A percentile compares a stretch with the other conserved stretches of the same genome.
These are phyloP conservation scores for Penicillium thymicola DNA, from an alignment of 2,329 filamentous ascomycete species.

Conservation along the genomic window DNA sequence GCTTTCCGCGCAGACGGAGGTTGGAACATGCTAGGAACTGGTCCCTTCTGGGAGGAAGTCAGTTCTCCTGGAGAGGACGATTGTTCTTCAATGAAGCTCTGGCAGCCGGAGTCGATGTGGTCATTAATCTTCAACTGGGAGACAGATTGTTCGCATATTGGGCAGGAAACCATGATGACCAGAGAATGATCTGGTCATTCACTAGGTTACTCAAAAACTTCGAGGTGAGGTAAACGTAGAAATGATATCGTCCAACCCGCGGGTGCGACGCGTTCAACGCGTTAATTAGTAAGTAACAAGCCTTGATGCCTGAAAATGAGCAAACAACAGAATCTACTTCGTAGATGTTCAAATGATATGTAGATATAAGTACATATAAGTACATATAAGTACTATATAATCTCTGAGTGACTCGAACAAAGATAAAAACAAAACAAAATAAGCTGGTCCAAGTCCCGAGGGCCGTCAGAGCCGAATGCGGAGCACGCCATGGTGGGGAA, in stretches of 20 bases:
- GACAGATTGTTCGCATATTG: slow-evolving; percentile 68
- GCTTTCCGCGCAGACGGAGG: slow-evolving; percentile 48
- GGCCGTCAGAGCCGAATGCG: background rate
- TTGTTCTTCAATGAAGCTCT: slow-evolving; percentile 57
- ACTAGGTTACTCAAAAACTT: background rate
- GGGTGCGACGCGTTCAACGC: slow-evolving; percentile 1
- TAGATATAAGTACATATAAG: background rate
- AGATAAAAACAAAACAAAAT: too few species aligned
- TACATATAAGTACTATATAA: background rate
- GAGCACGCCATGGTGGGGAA: slow-evolving; percentile 22
- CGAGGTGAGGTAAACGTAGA: background rate
- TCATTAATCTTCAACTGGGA: slow-evolving; percentile 67
- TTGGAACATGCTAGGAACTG: slow-evolving; percentile 55
- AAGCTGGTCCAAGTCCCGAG: background rate
- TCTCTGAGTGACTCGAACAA: background rate
- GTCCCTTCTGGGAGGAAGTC: slow-evolving; percentile 37
- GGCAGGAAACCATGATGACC: slow-evolving; percentile 64
- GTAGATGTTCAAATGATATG: background rate
- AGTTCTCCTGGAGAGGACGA: slow-evolving; percentile 45
- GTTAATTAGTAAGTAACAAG: slow-evolving; percentile 2
- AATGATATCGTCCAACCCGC: background rate
- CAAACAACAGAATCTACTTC: background rate
- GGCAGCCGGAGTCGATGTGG: slow-evolving; percentile 84
- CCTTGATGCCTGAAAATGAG: slow-evolving; percentile 2
- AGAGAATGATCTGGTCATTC: background rate